Evolutionary conservation across 768 basidiomycete species (phyloP), one percentile per base, ranked within the genome.

Genomic region (Amanita brunnescens): DNA sequence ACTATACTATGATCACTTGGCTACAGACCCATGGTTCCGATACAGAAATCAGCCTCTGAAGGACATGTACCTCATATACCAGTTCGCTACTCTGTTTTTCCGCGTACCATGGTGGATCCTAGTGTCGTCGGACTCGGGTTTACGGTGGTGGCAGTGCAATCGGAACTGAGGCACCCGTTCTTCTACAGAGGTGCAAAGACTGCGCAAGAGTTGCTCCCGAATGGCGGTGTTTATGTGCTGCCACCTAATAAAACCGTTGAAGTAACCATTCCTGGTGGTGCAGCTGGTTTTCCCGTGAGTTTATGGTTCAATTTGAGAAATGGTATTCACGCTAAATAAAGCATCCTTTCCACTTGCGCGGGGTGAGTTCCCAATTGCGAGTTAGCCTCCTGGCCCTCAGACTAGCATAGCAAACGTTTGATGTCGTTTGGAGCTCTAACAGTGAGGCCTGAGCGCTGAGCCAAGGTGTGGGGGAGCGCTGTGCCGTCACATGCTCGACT

Each of bases 101-200:
- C 39, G 39, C 39, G 0, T 40, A 9, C 39, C 39, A 20, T 40
- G 39, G 39, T 40, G 39, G 39, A 20, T 40, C 6, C 10, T 38
- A 16, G 2, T 7, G 3, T 38, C 37, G n/a, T 9, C n/a, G n/a
- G n/a, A n/a, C n/a, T n/a, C n/a, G n/a, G n/a, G n/a, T n/a, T n/a
- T n/a, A n/a, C n/a, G n/a, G n/a, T n/a, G n/a, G n/a, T n/a, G n/a
- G n/a, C n/a, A n/a, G n/a, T n/a, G n/a, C n/a, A n/a, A n/a, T n/a
- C n/a, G n/a, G n/a, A n/a, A n/a, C n/a, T n/a, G n/a, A n/a, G n/a
- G n/a, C n/a, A n/a, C 80, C 81, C 0, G 73, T 80, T 12, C 68
- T 83, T 9, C 70, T 81, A 16, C 81, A 83, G 55, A 76, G 81
- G 81, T 0, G 73, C 74, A 6, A 64, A 62, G 29, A 65, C 68